Base-by-base conservation (phyloP, 768 basidiomycete species). In the Tulasnella sp. region DNA sequence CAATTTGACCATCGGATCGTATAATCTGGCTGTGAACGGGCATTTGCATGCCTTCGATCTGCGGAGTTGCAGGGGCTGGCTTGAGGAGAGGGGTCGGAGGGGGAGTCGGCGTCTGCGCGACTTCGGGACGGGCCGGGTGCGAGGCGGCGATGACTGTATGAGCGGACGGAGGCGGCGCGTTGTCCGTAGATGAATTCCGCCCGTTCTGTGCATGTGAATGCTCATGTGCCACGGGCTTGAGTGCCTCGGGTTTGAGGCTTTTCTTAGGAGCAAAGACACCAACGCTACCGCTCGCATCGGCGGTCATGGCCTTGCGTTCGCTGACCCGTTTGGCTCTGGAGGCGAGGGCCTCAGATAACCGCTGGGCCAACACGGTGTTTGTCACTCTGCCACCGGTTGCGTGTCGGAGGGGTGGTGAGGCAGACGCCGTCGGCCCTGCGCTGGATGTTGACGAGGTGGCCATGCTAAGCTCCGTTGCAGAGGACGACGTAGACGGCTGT, bases 311-410 rank as follows among this genome's bases (percentile, higher is more conserved):
- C 32, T 29, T 34, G 19, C 74, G 70, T 65, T 84, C 82, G 14
- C 82, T 80, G 3, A 86, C 83, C 21, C 77, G 69, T 59, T 82
- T 74, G 0, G 88, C 87, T 17, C 86, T 78, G 42, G 82, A 84
- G 63, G 87, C 90, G 21, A 91, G 69, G 1, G 86, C 88, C 69
- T 90, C 85, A 58, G 79, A 81, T 42, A 86, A 21, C 36, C 59
- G 29, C 57, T 58, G 73, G 19, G 52, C 21, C 27, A 51, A 39
- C 5, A 54, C 21, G 32, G 60, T n/a, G 9, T 55, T 48, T 39
- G 23, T 57, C n/a, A 57, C 43, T 34, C 29, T 79, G 81, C 82
- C 17, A 75, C 77, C 2, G 83, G 82, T 31, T 85, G 73, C 7
- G 39, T 29, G 65, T 62, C 51, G 45, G n/a, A 48, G 27, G 29